Base-by-base conservation (phyloP, 179 eudicot species). In the Spinacia oleracea region DNA sequence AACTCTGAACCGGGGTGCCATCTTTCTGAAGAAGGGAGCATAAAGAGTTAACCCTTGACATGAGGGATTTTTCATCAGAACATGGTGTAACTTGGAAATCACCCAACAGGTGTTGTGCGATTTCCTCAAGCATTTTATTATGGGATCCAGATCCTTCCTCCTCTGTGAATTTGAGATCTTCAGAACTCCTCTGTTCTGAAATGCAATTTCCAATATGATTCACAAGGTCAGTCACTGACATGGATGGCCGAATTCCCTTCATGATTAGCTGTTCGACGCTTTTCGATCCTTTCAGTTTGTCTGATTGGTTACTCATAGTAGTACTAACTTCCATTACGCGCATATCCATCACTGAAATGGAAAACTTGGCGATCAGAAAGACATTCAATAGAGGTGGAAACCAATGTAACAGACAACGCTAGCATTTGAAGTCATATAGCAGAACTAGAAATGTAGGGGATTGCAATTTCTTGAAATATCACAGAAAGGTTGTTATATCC, bases 21-120 rank as follows among this genome's bases (percentile, higher is more conserved):
- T 86, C 88, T 79, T 86, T 86, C 70, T 86, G 88, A 59, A 86
- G 75, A 72, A 86, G 88, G 34, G 81, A 86, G 72, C 79, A 86
- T 23, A 83, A 76, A 31, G 88, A 86, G 74, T 86, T 81, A 31
- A 86, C 88, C 75, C 88, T 72, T 14, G 84, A 58, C 88, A 86
- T 83, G 48, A 86, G 83, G 40, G 83, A 83, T 73, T 81, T 83
- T 76, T 86, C 88, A 38, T 86, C 88, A 14, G 86, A 86, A 50
- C 79, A 78, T 31, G 84, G 71, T 12, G 86, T 79, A 58, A 78
- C 62, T 45, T 86, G 84, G 40, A 78, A 42, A 77, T 86, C 86
- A 4, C 88, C 81, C 38, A 86, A 81, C 45, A 86, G 65, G 72
- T 84, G 86, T 58, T 85, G 83, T 31, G 87, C 75, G 32, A 87